Evolutionary conservation across 768 basidiomycete species (phyloP).

Genomic region (Suillus luteus): DNA sequence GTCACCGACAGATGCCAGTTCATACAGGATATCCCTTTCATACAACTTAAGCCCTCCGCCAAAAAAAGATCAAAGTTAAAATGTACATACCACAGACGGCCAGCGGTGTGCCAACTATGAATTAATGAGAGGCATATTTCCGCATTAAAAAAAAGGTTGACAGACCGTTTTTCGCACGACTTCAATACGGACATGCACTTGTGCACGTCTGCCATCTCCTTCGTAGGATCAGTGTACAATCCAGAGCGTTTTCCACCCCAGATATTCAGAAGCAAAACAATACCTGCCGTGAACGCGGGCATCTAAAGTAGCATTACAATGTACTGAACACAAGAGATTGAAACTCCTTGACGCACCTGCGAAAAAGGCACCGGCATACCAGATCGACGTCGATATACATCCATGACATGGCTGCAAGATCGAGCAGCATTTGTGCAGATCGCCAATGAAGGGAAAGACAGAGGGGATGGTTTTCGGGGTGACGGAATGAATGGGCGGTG

Average conservation of each 20-base stretch:
- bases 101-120: constrained; percentile 49
- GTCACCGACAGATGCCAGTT: constrained; percentile 71
- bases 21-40: constrained; percentile 69
- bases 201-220: constrained; percentile 53
- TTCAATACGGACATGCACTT: constrained; percentile 48
- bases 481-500: constrained; percentile 81
- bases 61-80: not conserved
- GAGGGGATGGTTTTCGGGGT: constrained; percentile 48
- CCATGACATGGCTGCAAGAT: constrained; percentile 71
- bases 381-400: constrained; percentile 48
- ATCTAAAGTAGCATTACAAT: constrained; percentile 27
- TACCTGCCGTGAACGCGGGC: constrained; percentile 47
- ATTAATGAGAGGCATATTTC: constrained; percentile 1
- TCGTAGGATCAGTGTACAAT: constrained; percentile 38
- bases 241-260: constrained; percentile 54
- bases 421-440: constrained; percentile 88
- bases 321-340: not conserved
- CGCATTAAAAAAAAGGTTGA: not conserved
- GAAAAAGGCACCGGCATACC: constrained; percentile 28
- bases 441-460: constrained; percentile 65
- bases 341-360: constrained; percentile 27
- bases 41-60: not conserved
- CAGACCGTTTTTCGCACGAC: constrained; percentile 37
- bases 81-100: constrained; percentile 47
- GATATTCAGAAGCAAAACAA: constrained; percentile 56